A percentile compares a stretch with the other conserved stretches of the same genome.
Evolutionary conservation across 2,329 filamentous ascomycete genomes (phyloP).

Genomic region (Fusarium sambucinum): DNA sequence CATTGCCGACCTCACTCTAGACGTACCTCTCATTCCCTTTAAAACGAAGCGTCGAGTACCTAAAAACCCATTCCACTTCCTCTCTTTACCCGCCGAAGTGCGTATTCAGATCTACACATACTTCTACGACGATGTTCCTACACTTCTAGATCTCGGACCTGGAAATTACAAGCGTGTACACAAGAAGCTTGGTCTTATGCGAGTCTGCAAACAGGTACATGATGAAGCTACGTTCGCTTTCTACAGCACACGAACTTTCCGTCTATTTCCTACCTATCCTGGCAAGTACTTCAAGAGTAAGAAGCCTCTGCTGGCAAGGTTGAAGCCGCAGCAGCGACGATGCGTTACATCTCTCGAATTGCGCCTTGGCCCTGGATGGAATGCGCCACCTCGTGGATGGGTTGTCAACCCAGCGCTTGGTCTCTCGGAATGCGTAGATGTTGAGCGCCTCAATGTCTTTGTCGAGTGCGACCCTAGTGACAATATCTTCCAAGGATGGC

Average conservation of each 20-base stretch:
- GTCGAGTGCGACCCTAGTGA: slow-evolving; percentile 80
- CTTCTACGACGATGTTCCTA: slow-evolving; percentile 66
- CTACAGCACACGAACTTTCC: slow-evolving; percentile 72
- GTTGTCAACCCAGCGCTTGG: slow-evolving; percentile 74
- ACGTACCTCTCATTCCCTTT: slow-evolving; percentile 52
- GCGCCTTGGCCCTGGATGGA: slow-evolving; percentile 79
- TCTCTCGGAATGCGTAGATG: slow-evolving; percentile 69
- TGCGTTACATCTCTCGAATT: slow-evolving; percentile 75
- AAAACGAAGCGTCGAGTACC: slow-evolving; percentile 50
- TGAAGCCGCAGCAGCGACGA: slow-evolving; percentile 70
- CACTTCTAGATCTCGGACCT: slow-evolving; percentile 74
- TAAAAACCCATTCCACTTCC: slow-evolving; percentile 69
- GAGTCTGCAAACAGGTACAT: slow-evolving; percentile 71
- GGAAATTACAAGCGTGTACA: slow-evolving; percentile 73
- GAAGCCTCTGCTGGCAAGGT: slow-evolving; percentile 75
- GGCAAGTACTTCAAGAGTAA: slow-evolving; percentile 79
- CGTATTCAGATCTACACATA: slow-evolving; percentile 76
- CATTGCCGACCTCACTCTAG: slow-evolving; percentile 60
- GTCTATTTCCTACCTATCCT: slow-evolving; percentile 74
- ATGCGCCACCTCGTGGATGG: slow-evolving; percentile 76
- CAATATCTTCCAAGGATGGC: slow-evolving; percentile 74
- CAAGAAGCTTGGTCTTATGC: slow-evolving; percentile 69
- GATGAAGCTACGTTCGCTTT: slow-evolving; percentile 74
- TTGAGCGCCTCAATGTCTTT: slow-evolving; percentile 73
- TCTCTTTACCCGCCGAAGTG: slow-evolving; percentile 76